Percentiles rank a stretch among this genome's conserved stretches.
phyloP scores from a whole-genome alignment of 768 basidiomycete species.

The Leccinum truebloodii region DNA sequence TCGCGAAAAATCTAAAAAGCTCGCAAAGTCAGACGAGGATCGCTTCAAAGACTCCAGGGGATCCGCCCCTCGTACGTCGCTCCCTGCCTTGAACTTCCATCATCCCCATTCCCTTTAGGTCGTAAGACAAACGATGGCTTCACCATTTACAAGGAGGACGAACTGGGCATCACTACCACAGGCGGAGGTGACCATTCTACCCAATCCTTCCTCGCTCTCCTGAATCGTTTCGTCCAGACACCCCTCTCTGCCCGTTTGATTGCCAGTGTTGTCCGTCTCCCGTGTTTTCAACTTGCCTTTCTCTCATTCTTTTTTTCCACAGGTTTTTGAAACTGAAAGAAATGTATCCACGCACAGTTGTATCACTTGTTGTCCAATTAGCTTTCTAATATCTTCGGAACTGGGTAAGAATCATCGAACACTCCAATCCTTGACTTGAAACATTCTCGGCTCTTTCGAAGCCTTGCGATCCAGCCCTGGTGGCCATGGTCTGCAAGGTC shows the following conservation, averaged over 20 bases:
- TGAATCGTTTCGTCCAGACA: conserved; percentile 51
- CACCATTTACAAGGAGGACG: conserved; percentile 78
- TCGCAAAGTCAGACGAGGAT: conserved; percentile 38
- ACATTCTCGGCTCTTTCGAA: conserved; percentile 54
- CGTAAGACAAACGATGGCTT: conserved; percentile 81
- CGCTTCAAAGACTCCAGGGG: conserved; percentile 79
- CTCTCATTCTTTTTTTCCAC: background rate
- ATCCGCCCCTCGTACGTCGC: conserved; percentile 59
- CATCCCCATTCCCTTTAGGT: conserved; percentile 45
- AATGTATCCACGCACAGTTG: background rate
- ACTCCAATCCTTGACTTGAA: background rate
- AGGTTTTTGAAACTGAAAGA: conserved; percentile 29
- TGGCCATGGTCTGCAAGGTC: conserved; percentile 53
- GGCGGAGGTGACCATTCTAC: conserved; percentile 64
- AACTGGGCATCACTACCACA: conserved; percentile 65
- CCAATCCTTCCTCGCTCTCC: conserved; percentile 11
- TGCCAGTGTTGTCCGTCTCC: conserved; percentile 77
- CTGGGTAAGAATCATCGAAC: background rate
- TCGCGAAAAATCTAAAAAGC: conserved; percentile 28
- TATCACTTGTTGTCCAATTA: conserved; percentile 3
- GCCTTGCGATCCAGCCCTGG: conserved; percentile 43
- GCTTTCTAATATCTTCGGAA: background rate
- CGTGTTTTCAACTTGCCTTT: background rate
- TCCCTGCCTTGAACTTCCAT: conserved; percentile 5
- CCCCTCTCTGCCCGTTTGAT: conserved; percentile 84